These are phyloP conservation scores for Chrysosporium queenslandicum DNA, from an alignment of 2,329 filamentous ascomycete species.

Conservation along the genomic window DNA sequence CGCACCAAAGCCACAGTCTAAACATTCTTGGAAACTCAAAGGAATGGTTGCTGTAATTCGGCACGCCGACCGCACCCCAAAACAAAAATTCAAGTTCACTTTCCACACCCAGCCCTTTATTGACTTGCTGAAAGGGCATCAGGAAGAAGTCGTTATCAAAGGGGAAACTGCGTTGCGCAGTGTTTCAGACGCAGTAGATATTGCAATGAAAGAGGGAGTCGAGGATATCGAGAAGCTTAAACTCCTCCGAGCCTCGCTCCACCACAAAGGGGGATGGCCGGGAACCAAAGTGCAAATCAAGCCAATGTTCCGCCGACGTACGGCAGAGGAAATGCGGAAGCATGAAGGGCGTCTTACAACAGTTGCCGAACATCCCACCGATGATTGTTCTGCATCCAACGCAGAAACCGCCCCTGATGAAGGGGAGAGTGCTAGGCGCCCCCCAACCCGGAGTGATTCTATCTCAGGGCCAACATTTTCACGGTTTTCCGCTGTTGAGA, in stretches of 20 bases:
- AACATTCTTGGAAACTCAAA: constrained; percentile 96
- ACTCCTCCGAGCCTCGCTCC: constrained; percentile 71
- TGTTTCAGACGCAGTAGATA: constrained; percentile 76
- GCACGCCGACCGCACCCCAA: constrained; percentile 92
- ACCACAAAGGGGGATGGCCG: constrained; percentile 86
- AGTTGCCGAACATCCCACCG: constrained; percentile 18
- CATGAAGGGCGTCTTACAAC: constrained; percentile 16
- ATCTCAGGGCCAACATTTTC: constrained; percentile 85
- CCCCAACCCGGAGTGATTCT: constrained; percentile 66
- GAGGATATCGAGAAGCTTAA: constrained; percentile 85
- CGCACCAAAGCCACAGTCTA: constrained; percentile 56
- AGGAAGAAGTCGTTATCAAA: constrained; percentile 90
- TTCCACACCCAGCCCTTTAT: constrained; percentile 97
- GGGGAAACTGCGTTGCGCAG: constrained; percentile 81
- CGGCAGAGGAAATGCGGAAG: constrained; percentile 48
- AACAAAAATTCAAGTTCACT: constrained; percentile 99
- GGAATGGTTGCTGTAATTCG: constrained; percentile 94
- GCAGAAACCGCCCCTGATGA: constrained; percentile 19
- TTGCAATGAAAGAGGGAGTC: constrained; percentile 64
- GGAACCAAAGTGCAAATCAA: constrained; percentile 99
- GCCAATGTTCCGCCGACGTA: constrained; percentile 93
- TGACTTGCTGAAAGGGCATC: constrained; percentile 83
- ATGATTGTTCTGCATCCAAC: constrained; percentile 50
- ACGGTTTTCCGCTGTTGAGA: constrained; percentile 83
- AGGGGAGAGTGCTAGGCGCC: constrained; percentile 28